Evolutionary conservation across 306 rosid species (phyloP).

Genomic region (Luffa aegyptiaca): DNA sequence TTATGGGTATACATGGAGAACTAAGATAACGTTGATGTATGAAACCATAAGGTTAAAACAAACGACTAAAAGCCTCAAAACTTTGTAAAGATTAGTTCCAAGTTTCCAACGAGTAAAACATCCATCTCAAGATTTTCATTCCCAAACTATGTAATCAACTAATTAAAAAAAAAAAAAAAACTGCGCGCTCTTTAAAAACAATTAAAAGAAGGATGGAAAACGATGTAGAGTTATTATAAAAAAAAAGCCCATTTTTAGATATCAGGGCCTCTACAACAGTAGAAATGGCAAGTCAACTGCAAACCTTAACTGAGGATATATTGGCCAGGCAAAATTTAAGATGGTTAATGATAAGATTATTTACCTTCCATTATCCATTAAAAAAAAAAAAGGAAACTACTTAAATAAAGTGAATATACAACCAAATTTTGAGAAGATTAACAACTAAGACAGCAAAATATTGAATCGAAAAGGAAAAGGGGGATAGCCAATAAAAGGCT

Average conservation of each 20-base stretch:
- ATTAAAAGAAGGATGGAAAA: not conserved
- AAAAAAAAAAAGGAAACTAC: not conserved
- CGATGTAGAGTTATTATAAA: not conserved
- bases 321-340: not conserved
- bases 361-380: not conserved
- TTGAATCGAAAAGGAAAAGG: not conserved
- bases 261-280: not conserved
- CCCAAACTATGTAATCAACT: not conserved
- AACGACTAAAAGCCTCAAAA: not conserved
- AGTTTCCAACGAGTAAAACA: not conserved
- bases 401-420: not conserved
- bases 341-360: not conserved
- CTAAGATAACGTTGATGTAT: not conserved
- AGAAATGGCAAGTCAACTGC: not conserved
- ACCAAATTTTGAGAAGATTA: not conserved
- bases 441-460: not conserved
- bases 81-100: not conserved
- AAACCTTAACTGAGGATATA: not conserved
- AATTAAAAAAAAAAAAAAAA: not conserved
- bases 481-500: not conserved
- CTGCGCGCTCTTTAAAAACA: not conserved
- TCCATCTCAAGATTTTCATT: not conserved
- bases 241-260: not conserved
- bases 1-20: not conserved
- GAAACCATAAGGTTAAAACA: not conserved